Conservation (phyloP, 2,329 filamentous ascomycete species). For the Fusarium verticillioides region DNA sequence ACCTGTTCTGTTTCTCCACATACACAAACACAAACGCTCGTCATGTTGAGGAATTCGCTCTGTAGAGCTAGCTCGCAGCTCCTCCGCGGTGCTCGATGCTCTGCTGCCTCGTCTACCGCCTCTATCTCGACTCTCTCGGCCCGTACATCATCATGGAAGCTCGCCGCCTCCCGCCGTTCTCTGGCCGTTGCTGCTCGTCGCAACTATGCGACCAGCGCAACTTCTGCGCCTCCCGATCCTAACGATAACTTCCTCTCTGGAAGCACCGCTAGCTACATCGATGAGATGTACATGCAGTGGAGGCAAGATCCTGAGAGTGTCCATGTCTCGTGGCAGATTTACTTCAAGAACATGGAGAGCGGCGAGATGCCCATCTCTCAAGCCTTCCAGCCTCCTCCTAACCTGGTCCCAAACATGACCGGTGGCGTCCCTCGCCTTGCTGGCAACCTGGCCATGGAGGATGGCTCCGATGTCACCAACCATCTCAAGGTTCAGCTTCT, state of each 20-base stretch:
- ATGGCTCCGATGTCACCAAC: slow-evolving; percentile 88
- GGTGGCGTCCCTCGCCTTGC: slow-evolving; percentile 80
- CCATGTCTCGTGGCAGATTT: slow-evolving; percentile 98
- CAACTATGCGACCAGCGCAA: slow-evolving; percentile 64
- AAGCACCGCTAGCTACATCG: slow-evolving; percentile 98
- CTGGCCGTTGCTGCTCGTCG: slow-evolving; percentile 62
- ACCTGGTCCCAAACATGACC: slow-evolving; percentile 83
- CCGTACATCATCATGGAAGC: slow-evolving; percentile 57
- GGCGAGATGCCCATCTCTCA: slow-evolving; percentile 98
- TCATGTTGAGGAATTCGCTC: slow-evolving; percentile 79
- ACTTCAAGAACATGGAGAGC: slow-evolving; percentile 99
- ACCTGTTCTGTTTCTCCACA: slow-evolving; percentile 35
- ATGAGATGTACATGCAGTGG: slow-evolving; percentile 99
- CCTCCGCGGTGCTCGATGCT: slow-evolving; percentile 64
- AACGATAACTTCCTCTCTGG: slow-evolving; percentile 97
- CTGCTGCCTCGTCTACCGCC: slow-evolving; percentile 52
- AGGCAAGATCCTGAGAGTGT: slow-evolving; percentile 93
- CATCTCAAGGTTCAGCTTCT: slow-evolving; percentile 98
- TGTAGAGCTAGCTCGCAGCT: slow-evolving; percentile 73
- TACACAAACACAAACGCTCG: slow-evolving; percentile 44
- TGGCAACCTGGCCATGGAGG: slow-evolving; percentile 73
- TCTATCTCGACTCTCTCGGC: slow-evolving; percentile 56
- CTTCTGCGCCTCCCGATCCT: slow-evolving; percentile 72
- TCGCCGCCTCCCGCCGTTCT: slow-evolving; percentile 60
- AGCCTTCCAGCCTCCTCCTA: slow-evolving; percentile 95